Evolutionary conservation across 2,329 filamentous ascomycete species (phyloP).

Genomic region (Colletotrichum kahawae): DNA sequence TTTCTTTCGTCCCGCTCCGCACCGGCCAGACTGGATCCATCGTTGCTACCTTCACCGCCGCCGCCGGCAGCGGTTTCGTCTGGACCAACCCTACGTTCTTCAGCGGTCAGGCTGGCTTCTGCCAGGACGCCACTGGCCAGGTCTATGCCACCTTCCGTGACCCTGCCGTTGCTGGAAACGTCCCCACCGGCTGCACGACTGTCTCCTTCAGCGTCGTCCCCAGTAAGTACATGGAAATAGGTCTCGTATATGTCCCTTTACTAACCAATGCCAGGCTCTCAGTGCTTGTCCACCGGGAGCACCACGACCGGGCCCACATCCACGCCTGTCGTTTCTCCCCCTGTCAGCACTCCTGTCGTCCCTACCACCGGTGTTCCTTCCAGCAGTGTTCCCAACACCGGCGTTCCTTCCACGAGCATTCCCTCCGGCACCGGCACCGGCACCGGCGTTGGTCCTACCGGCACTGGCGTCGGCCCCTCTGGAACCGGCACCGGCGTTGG

Average conservation of each 20-base stretch:
- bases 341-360: no score
- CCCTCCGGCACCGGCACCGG: no score
- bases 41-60: not conserved
- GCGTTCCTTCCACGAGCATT: no score
- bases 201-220: not conserved
- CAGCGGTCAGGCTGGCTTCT: conserved; percentile 6
- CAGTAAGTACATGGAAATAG: not conserved
- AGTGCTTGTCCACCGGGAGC: not conserved
- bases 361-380: no score
- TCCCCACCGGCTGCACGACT: not conserved
- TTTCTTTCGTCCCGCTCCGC: not conserved
- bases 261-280: not conserved
- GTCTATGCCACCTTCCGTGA: conserved; percentile 11
- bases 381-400: no score
- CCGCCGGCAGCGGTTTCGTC: not conserved
- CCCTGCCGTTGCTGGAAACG: not conserved
- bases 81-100: conserved; percentile 8
- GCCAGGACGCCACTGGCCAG: not conserved
- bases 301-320: not conserved
- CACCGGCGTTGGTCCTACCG: no score
- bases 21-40: not conserved
- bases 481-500: no score
- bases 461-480: no score
- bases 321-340: not conserved
- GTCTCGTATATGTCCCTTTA: not conserved